Percentiles rank a stretch among this genome's conserved stretches.
These are phyloP conservation scores for Kokia cookei DNA, from an alignment of 441 rosid genomes.

Conservation along the genomic window DNA sequence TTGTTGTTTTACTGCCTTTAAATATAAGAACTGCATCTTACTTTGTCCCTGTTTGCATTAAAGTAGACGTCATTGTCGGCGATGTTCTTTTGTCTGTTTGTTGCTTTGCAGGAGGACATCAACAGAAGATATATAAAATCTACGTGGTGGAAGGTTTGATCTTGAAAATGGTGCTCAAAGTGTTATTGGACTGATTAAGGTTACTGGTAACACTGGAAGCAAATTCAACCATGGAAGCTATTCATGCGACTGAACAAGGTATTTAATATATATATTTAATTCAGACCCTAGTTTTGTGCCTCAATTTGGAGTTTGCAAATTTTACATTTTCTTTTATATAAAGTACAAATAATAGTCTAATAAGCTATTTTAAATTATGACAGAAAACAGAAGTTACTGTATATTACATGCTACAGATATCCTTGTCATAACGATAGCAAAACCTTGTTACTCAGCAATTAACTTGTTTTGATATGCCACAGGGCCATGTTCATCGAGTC, in stretches of 20 bases:
- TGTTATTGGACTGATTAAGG: slow-evolving; percentile 43
- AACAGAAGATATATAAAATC: too few relatives aligned
- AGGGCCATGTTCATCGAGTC: neutral
- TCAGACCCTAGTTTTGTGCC: neutral
- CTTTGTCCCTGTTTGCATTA: too few relatives aligned
- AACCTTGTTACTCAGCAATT: neutral
- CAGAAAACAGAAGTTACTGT: neutral
- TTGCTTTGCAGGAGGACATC: too few relatives aligned
- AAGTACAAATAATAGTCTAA: neutral
- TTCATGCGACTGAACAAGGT: slow-evolving; percentile 87
- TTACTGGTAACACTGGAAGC: slow-evolving; percentile 86
- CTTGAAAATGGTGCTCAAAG: too few relatives aligned
- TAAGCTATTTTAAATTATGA: neutral
- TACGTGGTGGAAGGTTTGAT: too few relatives aligned
- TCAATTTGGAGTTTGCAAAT: neutral
- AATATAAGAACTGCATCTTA: too few relatives aligned
- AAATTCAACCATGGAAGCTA: slow-evolving; percentile 85
- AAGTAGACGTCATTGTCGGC: too few relatives aligned
- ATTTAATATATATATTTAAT: slow-evolving; percentile 11
- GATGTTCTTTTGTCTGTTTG: too few relatives aligned
- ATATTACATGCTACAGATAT: neutral
- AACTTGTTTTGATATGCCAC: neutral
- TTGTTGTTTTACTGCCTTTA: too few relatives aligned
- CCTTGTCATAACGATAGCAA: neutral
- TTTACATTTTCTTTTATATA: neutral